Conservation (phyloP, 2,329 filamentous ascomycete species). For the Pseudogymnoascus sp. region DNA sequence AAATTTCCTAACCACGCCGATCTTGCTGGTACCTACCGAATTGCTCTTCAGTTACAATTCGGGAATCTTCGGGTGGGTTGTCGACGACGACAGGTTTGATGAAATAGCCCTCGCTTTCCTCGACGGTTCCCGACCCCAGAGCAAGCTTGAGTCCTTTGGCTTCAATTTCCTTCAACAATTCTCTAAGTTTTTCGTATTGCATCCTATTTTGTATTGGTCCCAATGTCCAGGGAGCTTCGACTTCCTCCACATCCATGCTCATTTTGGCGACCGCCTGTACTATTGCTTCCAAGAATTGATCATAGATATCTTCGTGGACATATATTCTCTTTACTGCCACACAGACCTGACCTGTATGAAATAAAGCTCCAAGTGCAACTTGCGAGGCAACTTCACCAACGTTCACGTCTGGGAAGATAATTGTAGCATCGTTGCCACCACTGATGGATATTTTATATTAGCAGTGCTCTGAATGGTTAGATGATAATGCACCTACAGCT, state of each 20-base stretch:
- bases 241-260: conserved; percentile 29
- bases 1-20: not conserved
- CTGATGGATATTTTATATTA: not conserved
- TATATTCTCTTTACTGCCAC: conserved; percentile 53
- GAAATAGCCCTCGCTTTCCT: conserved; percentile 45
- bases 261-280: conserved; percentile 39
- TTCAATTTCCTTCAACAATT: conserved; percentile 48
- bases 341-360: conserved; percentile 50
- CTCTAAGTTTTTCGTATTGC: conserved; percentile 54
- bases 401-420: conserved; percentile 48
- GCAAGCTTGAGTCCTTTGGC: conserved; percentile 45
- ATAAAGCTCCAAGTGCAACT: conserved; percentile 42
- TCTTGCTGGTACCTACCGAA: conserved; percentile 39
- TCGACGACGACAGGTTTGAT: conserved; percentile 53
- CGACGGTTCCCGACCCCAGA: conserved; percentile 37
- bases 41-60: conserved; percentile 52
- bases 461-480: not conserved
- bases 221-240: conserved; percentile 29
- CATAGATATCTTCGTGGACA: conserved; percentile 54
- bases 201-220: conserved; percentile 56
- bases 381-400: conserved; percentile 38
- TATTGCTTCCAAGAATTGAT: conserved; percentile 43
- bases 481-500: conserved; percentile 24
- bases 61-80: conserved; percentile 48
- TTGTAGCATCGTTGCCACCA: conserved; percentile 50